phyloP scores from a whole-genome alignment of 176 grass and related monocot genomes.

The Otatea glauca region DNA sequence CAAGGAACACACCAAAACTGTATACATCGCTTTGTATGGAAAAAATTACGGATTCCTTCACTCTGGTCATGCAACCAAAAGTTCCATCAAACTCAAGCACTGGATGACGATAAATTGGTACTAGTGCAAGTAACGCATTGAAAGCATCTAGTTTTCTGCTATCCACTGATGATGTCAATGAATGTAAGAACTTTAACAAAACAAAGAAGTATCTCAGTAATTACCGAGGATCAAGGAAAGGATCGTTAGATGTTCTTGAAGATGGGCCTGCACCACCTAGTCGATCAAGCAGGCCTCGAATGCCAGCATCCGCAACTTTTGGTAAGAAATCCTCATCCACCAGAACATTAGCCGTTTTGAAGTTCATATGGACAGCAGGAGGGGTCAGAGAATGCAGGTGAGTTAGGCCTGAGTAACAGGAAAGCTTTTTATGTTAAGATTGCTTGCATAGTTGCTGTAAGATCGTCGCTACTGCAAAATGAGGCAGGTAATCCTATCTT shows the following conservation, averaged over 20 bases:
- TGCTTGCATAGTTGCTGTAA: background rate
- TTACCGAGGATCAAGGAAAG: conserved; percentile 93
- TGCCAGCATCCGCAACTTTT: conserved; percentile 78
- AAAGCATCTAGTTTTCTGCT: conserved; percentile 15
- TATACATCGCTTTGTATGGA: conserved; percentile 80
- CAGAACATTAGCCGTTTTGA: conserved; percentile 92
- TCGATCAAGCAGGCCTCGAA: conserved; percentile 73
- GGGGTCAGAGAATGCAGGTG: conserved; percentile 87
- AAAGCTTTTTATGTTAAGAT: conserved; percentile 25
- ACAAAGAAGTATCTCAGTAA: conserved; percentile 7
- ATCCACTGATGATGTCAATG: conserved; percentile 1
- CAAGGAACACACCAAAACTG: conserved; percentile 92
- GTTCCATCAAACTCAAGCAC: conserved; percentile 9
- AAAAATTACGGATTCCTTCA: conserved; percentile 67
- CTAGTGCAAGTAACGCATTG: background rate
- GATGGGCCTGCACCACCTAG: conserved; percentile 55
- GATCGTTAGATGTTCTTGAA: conserved; percentile 56
- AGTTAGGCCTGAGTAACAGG: conserved; percentile 64
- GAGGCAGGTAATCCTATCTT: background rate
- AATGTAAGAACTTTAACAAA: conserved; percentile 21
- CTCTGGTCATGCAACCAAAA: conserved; percentile 52
- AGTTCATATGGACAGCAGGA: conserved; percentile 81
- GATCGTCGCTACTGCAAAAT: conserved; percentile 16
- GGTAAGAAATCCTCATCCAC: conserved; percentile 84
- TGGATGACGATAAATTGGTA: background rate